These are phyloP conservation scores for Viola odorata DNA, from an alignment of 345 rosid species.

Conservation along the genomic window DNA sequence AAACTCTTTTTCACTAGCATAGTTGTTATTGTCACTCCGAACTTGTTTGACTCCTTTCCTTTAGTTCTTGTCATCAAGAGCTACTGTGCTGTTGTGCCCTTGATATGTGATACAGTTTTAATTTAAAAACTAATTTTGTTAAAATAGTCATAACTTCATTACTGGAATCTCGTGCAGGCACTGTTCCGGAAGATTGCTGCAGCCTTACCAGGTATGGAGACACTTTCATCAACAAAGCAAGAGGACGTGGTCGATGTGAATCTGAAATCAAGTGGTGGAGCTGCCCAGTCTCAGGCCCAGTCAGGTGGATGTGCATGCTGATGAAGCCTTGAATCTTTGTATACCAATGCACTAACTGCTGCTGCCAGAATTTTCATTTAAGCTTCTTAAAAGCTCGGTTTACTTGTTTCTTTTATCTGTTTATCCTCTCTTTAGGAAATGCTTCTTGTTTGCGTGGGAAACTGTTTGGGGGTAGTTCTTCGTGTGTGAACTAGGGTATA, in stretches of 20 bases:
- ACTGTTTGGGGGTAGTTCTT: no score
- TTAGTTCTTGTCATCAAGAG: no score
- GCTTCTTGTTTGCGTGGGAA: background rate
- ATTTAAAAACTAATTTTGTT: no score
- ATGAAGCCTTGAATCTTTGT: conserved; percentile 1
- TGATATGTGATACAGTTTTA: no score
- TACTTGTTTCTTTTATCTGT: background rate
- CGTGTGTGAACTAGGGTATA: no score
- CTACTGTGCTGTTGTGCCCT: no score
- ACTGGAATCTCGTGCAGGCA: background rate
- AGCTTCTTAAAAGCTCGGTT: background rate
- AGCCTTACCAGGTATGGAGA: conserved; percentile 16
- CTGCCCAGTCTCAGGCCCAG: conserved; percentile 13
- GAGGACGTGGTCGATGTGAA: conserved; percentile 25
- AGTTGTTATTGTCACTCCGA: no score
- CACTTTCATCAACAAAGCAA: conserved; percentile 22
- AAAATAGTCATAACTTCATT: no score
- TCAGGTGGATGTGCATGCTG: conserved; percentile 19
- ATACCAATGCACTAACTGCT: background rate
- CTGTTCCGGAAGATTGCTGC: conserved; percentile 17
- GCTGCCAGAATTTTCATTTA: background rate
- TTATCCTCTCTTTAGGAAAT: background rate
- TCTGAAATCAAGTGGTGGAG: conserved; percentile 10
- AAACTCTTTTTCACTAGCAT: no score
- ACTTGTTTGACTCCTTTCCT: no score